Percentiles rank a stretch among this genome's conserved stretches.
These are phyloP conservation scores for Clonostachys chloroleuca DNA, from an alignment of 2,329 filamentous ascomycete genomes.

Conservation along the genomic window DNA sequence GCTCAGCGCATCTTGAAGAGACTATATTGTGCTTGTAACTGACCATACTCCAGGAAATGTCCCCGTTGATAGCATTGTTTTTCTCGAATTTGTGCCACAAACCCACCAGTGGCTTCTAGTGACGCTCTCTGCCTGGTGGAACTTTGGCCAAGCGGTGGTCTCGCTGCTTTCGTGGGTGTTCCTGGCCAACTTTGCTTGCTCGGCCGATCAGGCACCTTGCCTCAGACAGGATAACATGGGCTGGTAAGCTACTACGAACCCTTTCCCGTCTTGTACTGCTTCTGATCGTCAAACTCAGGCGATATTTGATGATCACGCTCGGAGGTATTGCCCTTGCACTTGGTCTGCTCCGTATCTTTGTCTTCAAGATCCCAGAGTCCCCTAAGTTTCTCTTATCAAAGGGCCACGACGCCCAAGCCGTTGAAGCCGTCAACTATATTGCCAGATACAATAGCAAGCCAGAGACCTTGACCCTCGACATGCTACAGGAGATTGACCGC, in stretches of 20 bases:
- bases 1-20: no score
- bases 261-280: neutral
- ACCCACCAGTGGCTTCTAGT: slow-evolving; percentile 37
- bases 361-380: slow-evolving; percentile 36
- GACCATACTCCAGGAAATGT: slow-evolving; percentile 23
- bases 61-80: slow-evolving; percentile 40
- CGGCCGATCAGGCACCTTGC: slow-evolving; percentile 20
- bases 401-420: slow-evolving; percentile 37
- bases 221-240: slow-evolving; percentile 37
- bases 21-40: no score
- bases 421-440: slow-evolving; percentile 38
- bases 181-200: slow-evolving; percentile 27
- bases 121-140: slow-evolving; percentile 38
- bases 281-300: slow-evolving; percentile 8
- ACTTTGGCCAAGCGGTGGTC: slow-evolving; percentile 38
- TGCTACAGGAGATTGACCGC: slow-evolving; percentile 17
- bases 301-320: slow-evolving; percentile 33
- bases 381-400: slow-evolving; percentile 34
- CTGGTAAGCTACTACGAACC: slow-evolving; percentile 17
- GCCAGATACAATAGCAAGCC: slow-evolving; percentile 26
- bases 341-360: slow-evolving; percentile 29
- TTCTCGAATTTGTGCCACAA: slow-evolving; percentile 39
- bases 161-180: slow-evolving; percentile 28
- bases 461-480: slow-evolving; percentile 21
- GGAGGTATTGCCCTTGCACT: slow-evolving; percentile 31